Evolutionary conservation across 148 eudicot species (phyloP).

Genomic region (Euryodendron excelsum): DNA sequence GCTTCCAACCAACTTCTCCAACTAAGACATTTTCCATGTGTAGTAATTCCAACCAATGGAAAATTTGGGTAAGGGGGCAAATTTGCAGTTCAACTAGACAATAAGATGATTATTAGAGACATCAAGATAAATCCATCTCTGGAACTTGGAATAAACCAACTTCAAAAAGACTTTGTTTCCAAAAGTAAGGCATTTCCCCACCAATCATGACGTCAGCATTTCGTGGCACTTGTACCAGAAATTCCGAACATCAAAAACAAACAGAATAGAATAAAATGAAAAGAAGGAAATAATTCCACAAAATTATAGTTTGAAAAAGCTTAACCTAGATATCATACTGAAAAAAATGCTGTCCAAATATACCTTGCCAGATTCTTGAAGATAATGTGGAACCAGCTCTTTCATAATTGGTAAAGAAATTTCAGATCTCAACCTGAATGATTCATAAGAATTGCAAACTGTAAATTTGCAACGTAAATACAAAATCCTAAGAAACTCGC

Average conservation of each 20-base stretch:
- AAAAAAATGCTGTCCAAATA: constrained; percentile 3
- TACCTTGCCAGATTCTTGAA: constrained; percentile 95
- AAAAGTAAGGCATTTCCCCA: neutral
- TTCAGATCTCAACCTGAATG: constrained; percentile 80
- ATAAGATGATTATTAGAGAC: neutral
- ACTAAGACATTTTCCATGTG: neutral
- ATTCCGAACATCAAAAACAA: neutral
- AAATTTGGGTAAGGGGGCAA: neutral
- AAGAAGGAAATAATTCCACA: neutral
- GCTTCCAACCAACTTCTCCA: neutral
- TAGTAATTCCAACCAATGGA: neutral
- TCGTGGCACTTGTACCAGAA: neutral
- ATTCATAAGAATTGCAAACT: constrained; percentile 3
- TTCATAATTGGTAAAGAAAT: constrained; percentile 81
- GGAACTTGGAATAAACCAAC: neutral
- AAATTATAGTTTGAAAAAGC: neutral
- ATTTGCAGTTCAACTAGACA: neutral
- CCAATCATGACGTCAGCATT: neutral
- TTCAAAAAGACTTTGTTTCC: neutral
- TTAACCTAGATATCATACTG: neutral
- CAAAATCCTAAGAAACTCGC: neutral
- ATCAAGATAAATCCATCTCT: neutral
- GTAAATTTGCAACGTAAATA: neutral
- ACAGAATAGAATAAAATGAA: neutral
- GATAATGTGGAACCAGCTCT: constrained; percentile 97